phyloP scores from a whole-genome alignment of 148 eudicot species.

The Fagopyrum homotropicum region DNA sequence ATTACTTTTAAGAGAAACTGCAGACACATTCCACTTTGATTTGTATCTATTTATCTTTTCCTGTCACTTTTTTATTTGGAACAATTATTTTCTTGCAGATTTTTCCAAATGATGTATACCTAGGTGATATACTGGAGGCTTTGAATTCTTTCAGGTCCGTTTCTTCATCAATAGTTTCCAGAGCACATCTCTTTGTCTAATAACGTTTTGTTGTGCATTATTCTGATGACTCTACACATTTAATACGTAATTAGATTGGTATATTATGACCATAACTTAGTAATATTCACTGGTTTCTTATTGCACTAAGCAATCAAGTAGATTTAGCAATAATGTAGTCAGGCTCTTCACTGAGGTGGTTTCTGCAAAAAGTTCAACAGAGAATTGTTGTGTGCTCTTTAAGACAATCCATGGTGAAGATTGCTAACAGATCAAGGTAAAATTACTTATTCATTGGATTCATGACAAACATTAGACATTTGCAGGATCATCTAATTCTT shows the following conservation, averaged over 20 bases:
- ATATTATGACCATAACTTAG: neutral
- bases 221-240: neutral
- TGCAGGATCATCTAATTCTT: neutral
- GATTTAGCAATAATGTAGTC: slow-evolving; percentile 32
- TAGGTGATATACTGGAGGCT: slow-evolving; percentile 67
- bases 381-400: slow-evolving; percentile 60
- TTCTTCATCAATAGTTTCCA: neutral
- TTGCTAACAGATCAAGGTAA: slow-evolving; percentile 78
- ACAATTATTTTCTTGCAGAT: slow-evolving; percentile 45
- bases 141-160: slow-evolving; percentile 59
- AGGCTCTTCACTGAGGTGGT: slow-evolving; percentile 70
- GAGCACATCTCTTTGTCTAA: neutral
- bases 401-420: slow-evolving; percentile 53
- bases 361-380: slow-evolving; percentile 68
- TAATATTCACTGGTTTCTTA: neutral
- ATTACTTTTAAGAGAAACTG: neutral
- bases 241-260: neutral
- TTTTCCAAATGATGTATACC: slow-evolving; percentile 71
- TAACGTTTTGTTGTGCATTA: neutral
- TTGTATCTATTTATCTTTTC: neutral
- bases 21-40: neutral
- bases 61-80: neutral
- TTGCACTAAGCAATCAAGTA: slow-evolving; percentile 41
- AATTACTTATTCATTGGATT: neutral
- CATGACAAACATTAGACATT: neutral